A percentile compares a stretch with the other conserved stretches of the same genome.
Evolutionary conservation across 2,329 filamentous ascomycete species (phyloP).

Genomic region (Trichoderma sp.): DNA sequence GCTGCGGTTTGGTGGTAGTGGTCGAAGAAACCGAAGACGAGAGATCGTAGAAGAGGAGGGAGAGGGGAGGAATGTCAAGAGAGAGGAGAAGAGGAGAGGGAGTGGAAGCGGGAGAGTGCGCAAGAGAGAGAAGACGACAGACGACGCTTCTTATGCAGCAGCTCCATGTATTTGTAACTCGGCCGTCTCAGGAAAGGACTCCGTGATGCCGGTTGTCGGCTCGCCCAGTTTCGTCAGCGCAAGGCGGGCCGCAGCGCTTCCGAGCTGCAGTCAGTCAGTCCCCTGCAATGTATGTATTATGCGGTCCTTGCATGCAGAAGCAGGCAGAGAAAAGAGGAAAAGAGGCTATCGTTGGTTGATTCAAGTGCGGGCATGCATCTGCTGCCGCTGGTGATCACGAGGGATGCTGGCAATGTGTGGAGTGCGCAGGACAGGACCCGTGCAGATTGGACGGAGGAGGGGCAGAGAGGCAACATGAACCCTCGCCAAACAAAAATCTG

Average conservation of each 20-base stretch:
- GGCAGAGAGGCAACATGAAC: background rate
- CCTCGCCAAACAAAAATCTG: constrained; percentile 23
- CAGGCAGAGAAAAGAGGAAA: no score
- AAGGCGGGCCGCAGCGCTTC: constrained; percentile 14
- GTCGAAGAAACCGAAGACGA: background rate
- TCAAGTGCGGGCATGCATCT: background rate
- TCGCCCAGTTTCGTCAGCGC: constrained; percentile 2
- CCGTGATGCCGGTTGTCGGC: constrained; percentile 25
- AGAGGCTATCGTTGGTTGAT: background rate
- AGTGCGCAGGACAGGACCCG: constrained; percentile 8
- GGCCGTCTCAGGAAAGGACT: constrained; percentile 15
- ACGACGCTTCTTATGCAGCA: constrained; percentile 17
- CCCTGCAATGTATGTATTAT: no score
- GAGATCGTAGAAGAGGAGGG: background rate
- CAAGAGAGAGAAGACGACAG: constrained; percentile 5
- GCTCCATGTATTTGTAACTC: constrained; percentile 12
- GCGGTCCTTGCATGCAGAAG: no score
- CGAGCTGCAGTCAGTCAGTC: no score
- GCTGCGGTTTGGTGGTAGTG: background rate
- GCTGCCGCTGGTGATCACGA: constrained; percentile 22
- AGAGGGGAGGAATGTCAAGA: background rate
- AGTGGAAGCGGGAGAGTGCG: background rate
- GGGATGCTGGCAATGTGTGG: constrained; percentile 23
- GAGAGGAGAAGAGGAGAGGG: background rate
- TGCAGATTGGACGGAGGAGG: constrained; percentile 17